Evolutionary conservation across 2,329 filamentous ascomycete species (phyloP).

Genomic region (Epichloe scottii): DNA sequence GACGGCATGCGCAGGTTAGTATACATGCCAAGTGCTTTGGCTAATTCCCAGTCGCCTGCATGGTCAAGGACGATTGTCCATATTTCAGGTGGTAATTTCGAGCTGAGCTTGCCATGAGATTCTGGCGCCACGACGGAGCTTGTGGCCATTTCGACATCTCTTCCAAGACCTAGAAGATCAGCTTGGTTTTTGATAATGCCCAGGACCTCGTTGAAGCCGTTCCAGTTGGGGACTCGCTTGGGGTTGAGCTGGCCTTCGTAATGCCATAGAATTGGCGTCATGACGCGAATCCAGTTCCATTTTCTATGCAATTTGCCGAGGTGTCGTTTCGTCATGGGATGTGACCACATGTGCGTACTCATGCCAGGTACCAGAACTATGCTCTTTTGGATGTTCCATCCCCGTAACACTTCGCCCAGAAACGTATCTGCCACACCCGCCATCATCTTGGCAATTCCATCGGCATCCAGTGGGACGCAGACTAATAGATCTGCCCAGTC

Average conservation of each 20-base stretch:
- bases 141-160: slow-evolving; percentile 49
- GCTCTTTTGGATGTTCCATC: slow-evolving; percentile 79
- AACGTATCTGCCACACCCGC: slow-evolving; percentile 71
- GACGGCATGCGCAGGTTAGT: slow-evolving; percentile 60
- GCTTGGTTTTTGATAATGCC: slow-evolving; percentile 66
- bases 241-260: slow-evolving; percentile 43
- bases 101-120: slow-evolving; percentile 21
- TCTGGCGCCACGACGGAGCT: slow-evolving; percentile 24
- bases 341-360: slow-evolving; percentile 82
- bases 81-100: slow-evolving; percentile 64
- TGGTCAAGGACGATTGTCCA: slow-evolving; percentile 83
- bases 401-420: slow-evolving; percentile 66
- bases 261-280: slow-evolving; percentile 73
- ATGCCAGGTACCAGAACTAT: slow-evolving; percentile 79
- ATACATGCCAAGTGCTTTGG: slow-evolving; percentile 67
- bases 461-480: slow-evolving; percentile 72
- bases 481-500: slow-evolving; percentile 83
- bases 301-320: slow-evolving; percentile 70
- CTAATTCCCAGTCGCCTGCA: slow-evolving; percentile 81
- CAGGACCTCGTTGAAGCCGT: slow-evolving; percentile 57
- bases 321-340: slow-evolving; percentile 79
- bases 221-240: slow-evolving; percentile 48
- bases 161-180: slow-evolving; percentile 60
- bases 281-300: slow-evolving; percentile 77
- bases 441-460: slow-evolving; percentile 78